Conservation (phyloP, 2,329 filamentous ascomycete genomes). For the Zasmidium citrigriseum region DNA sequence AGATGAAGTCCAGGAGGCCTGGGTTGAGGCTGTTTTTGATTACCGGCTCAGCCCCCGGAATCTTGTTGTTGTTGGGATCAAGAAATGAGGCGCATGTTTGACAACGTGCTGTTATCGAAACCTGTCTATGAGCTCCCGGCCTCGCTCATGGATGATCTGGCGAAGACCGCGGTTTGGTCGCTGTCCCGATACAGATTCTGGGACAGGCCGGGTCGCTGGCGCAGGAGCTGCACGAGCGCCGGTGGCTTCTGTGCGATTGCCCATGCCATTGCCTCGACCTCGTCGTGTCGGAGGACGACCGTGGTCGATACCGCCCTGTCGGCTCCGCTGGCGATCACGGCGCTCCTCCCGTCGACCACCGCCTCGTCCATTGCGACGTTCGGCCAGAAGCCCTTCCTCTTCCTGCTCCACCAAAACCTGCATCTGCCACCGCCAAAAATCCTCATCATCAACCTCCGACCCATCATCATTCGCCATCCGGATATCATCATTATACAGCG, state of each 20-base stretch:
- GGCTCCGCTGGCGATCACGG: background rate
- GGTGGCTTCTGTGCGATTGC: background rate
- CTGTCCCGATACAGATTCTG: background rate
- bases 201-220: background rate
- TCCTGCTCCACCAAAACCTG: background rate
- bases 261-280: background rate
- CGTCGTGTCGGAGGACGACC: background rate
- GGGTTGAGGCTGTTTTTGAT: slow-evolving; percentile 94
- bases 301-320: background rate
- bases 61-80: slow-evolving; percentile 88
- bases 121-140: background rate
- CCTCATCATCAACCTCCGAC: background rate
- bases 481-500: background rate
- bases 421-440: background rate
- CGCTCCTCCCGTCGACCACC: background rate
- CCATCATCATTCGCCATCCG: background rate
- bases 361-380: background rate
- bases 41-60: slow-evolving; percentile 85
- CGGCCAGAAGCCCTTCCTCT: background rate
- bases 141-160: background rate
- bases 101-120: background rate
- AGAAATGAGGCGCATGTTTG: slow-evolving; percentile 52
- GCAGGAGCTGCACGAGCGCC: background rate
- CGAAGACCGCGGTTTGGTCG: background rate
- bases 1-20: slow-evolving; percentile 67